Evolutionary conservation across 257 asterid species (phyloP).

Genomic region (Leptodermis oblonga): DNA sequence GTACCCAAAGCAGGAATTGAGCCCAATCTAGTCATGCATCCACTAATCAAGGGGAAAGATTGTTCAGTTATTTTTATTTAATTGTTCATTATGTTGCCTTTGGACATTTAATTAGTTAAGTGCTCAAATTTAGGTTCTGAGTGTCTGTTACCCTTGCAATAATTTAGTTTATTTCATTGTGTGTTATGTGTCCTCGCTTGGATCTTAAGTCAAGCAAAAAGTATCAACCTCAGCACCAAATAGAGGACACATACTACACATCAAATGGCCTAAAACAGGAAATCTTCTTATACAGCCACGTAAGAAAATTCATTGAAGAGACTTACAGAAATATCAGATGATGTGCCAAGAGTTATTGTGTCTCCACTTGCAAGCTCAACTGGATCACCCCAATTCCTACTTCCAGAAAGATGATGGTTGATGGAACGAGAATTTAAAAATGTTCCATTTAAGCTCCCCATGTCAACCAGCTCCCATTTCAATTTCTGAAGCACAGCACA

Average conservation of each 20-base stretch:
- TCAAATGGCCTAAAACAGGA: not conserved
- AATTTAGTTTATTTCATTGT: too few species aligned
- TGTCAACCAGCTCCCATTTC: conserved; percentile 95
- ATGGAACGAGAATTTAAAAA: conserved; percentile 59
- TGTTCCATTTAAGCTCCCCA: conserved; percentile 97
- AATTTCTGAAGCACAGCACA: conserved; percentile 48
- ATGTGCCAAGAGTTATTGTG: conserved; percentile 73
- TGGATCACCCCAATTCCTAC: conserved; percentile 75
- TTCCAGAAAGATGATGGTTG: conserved; percentile 55
- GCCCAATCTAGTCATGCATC: not conserved
- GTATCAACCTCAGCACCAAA: not conserved
- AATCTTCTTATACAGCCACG: not conserved
- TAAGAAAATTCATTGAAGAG: conserved; percentile 7
- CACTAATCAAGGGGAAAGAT: not conserved
- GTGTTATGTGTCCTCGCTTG: not conserved
- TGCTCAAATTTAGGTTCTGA: not conserved
- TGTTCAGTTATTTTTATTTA: not conserved
- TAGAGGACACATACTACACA: not conserved
- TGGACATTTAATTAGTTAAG: too few species aligned
- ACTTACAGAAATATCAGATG: conserved; percentile 64
- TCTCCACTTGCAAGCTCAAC: conserved; percentile 72
- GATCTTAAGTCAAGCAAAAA: not conserved
- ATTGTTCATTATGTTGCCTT: not conserved
- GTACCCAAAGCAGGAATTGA: not conserved
- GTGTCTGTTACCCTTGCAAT: not conserved